Evolutionary conservation across 2,329 filamentous ascomycete genomes (phyloP).

Genomic region (Stachybotrys echinatus): DNA sequence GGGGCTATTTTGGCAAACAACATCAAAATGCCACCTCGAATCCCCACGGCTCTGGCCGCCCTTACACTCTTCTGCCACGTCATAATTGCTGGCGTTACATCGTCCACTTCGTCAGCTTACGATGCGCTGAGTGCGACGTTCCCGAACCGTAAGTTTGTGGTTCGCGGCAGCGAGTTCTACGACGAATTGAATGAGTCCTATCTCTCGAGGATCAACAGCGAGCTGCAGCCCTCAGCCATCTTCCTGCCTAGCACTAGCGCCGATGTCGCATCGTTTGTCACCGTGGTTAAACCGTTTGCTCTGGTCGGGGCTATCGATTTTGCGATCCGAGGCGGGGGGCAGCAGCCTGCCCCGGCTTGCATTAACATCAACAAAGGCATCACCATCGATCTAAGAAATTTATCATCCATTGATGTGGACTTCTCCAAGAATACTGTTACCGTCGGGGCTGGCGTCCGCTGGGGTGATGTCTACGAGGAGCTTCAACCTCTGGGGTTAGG

Average conservation of each 20-base stretch:
- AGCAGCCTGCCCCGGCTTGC: not conserved
- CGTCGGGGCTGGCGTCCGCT: not conserved
- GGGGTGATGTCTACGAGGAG: not conserved
- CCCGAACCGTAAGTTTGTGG: too few relatives aligned
- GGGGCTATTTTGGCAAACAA: too few relatives aligned
- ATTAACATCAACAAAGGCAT: not conserved
- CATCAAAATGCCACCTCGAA: too few relatives aligned
- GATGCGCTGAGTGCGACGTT: too few relatives aligned
- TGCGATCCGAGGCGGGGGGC: not conserved
- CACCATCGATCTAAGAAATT: not conserved
- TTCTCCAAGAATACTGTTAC: not conserved
- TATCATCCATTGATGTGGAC: not conserved
- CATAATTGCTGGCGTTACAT: too few relatives aligned
- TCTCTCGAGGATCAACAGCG: not conserved
- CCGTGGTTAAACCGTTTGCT: not conserved
- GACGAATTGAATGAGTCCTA: not conserved
- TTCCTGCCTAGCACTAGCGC: not conserved
- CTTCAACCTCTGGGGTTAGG: not conserved
- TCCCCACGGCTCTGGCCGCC: too few relatives aligned
- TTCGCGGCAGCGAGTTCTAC: not conserved
- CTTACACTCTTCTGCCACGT: too few relatives aligned
- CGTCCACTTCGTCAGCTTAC: too few relatives aligned
- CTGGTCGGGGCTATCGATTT: not conserved
- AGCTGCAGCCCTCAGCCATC: not conserved
- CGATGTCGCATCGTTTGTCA: not conserved